Conservation (phyloP, 2,329 filamentous ascomycete species). For the Lachnellula arida region DNA sequence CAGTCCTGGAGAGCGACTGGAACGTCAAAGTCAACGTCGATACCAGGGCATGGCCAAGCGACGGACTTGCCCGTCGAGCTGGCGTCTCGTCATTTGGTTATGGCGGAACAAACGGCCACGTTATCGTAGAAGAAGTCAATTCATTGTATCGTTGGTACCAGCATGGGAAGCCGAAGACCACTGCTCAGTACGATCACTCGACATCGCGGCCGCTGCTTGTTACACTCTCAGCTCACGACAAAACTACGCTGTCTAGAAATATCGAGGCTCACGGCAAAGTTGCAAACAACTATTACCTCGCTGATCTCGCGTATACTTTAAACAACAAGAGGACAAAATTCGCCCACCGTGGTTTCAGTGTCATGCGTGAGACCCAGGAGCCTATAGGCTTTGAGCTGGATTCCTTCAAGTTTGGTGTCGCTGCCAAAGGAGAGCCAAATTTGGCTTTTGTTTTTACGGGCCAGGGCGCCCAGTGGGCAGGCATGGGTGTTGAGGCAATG, state of each 20-base stretch:
- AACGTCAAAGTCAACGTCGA: slow-evolving; percentile 3
- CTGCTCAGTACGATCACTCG: not conserved
- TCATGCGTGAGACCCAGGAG: too few relatives aligned
- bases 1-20: not conserved
- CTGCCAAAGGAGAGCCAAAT: too few relatives aligned
- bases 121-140: slow-evolving; percentile 23
- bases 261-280: not conserved
- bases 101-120: slow-evolving; percentile 23
- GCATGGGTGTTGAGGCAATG: slow-evolving; percentile 20
- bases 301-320: too few relatives aligned
- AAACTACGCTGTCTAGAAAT: not conserved
- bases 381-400: too few relatives aligned
- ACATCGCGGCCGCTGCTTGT: not conserved
- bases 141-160: not conserved
- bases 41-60: not conserved
- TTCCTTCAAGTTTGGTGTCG: too few relatives aligned
- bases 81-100: slow-evolving; percentile 30
- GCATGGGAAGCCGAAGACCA: too few relatives aligned
- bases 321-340: too few relatives aligned
- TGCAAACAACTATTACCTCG: not conserved
- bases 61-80: not conserved
- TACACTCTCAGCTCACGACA: not conserved
- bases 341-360: too few relatives aligned
- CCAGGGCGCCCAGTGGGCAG: slow-evolving; percentile 23
- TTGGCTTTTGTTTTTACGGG: slow-evolving; percentile 21